Evolutionary conservation across 1,139 yeast genomes (phyloP), one percentile per base, ranked within the genome.

Genomic region (Ashbya aceris): DNA sequence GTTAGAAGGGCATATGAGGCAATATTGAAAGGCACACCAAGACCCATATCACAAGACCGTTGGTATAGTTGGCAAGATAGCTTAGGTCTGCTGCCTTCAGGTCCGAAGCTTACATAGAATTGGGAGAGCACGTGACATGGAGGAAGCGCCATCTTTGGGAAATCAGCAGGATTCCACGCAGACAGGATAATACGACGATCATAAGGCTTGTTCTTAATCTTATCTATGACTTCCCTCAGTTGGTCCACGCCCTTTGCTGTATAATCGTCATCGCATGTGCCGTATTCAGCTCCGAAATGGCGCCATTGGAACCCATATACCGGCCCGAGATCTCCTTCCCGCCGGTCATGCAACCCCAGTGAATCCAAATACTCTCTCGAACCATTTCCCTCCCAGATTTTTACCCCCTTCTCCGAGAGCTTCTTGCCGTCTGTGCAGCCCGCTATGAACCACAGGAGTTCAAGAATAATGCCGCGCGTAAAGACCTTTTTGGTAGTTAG

Each of bases 271-370:
- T 89, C 89, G 58, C 96, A 86, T 45, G 85, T 87, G 33, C 59
- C 69, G 61, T 91, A 91, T 51, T 82, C 77, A 3, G 98, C 98
- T 27, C 98, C 98, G 61, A 93, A 91, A 63, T 93, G 98, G 56
- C 99, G 77, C 99, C 99, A 91, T 65, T 91, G 99, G 66, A 93
- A 91, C 0, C 99, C 99, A 60, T 91, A 91, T 2, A 91, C 96
- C 1, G 99, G 98, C 0, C 99, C 99, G 53, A 91, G 67, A 64
- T 91, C 99, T 43, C 97, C 97, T 55, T 79, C 96, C 48, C 91
- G 72, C 56, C 96, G 78, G 45, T 84, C 71, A 0, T 73, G 71
- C 39, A 91, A 72, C 0, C 98, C 98, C 33, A 87, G 67, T 8
- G 77, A 73, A 60, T 91, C 97, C 45, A 91, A 69, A 61, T 77